These are phyloP conservation scores for Verticillium longisporum DNA, from an alignment of 2,329 filamentous ascomycete genomes.

Conservation along the genomic window DNA sequence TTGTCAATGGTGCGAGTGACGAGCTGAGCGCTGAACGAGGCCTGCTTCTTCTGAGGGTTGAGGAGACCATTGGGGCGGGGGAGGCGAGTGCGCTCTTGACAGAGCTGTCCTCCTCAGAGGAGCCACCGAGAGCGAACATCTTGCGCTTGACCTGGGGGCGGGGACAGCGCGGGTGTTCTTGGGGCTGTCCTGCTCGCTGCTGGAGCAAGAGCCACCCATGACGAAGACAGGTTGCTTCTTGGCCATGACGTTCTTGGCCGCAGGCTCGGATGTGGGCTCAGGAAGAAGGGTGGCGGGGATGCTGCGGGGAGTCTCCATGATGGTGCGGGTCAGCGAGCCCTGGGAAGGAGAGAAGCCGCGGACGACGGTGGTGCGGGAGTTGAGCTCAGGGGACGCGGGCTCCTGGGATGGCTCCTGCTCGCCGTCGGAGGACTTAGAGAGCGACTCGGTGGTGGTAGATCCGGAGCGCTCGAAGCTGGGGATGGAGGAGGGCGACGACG, in stretches of 20 bases:
- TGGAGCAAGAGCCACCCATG: slow-evolving; percentile 77
- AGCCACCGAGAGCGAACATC: slow-evolving; percentile 48
- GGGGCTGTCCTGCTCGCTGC: slow-evolving; percentile 47
- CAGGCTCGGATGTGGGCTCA: slow-evolving; percentile 49
- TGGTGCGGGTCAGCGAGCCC: slow-evolving; percentile 40
- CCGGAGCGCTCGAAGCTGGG: slow-evolving; percentile 31
- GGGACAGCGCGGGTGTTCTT: slow-evolving; percentile 31
- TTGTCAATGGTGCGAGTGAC: slow-evolving; percentile 57
- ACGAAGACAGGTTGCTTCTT: slow-evolving; percentile 61
- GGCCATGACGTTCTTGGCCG: slow-evolving; percentile 60
- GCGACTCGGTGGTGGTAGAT: slow-evolving; percentile 37
- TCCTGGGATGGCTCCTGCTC: slow-evolving; percentile 31
- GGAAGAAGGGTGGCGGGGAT: slow-evolving; percentile 52
- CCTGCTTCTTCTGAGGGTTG: slow-evolving; percentile 60
- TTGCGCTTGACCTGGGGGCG: slow-evolving; percentile 22
- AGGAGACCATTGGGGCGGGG: slow-evolving; percentile 34
- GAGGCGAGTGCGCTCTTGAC: slow-evolving; percentile 48
- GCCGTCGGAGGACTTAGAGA: slow-evolving; percentile 57
- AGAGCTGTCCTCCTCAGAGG: slow-evolving; percentile 75
- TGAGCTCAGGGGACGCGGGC: slow-evolving; percentile 36
- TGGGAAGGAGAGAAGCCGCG: slow-evolving; percentile 80
- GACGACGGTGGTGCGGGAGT: slow-evolving; percentile 59
- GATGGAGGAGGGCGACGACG: slow-evolving; percentile 25
- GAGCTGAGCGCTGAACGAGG: slow-evolving; percentile 75
- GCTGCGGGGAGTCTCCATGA: slow-evolving; percentile 41